Conservation (phyloP, 495 filamentous ascomycete genomes). For the Penicillium egyptiacum region DNA sequence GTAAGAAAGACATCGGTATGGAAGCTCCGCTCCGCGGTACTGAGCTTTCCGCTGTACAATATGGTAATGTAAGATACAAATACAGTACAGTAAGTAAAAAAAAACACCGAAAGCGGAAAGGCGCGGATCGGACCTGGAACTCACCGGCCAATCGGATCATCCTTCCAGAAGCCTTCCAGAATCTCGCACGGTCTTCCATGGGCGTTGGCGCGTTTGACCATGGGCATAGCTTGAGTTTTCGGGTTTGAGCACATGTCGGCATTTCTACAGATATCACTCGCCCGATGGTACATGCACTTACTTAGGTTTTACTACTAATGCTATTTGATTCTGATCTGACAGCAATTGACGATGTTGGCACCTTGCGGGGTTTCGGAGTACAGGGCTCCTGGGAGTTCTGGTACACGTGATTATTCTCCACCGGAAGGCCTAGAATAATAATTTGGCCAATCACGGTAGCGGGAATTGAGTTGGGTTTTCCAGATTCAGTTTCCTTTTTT, state of each 20-base stretch:
- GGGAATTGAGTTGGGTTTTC: conserved; percentile 4
- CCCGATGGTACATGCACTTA: neutral
- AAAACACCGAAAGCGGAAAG: conserved; percentile 10
- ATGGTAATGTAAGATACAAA: neutral
- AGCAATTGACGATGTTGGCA: neutral
- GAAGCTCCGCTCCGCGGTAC: conserved; percentile 4
- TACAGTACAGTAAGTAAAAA: neutral
- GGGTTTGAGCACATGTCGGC: neutral
- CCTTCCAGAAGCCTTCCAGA: conserved; percentile 34
- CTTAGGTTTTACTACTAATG: neutral
- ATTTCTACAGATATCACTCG: neutral
- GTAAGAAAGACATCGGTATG: neutral
- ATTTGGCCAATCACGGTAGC: conserved; percentile 16
- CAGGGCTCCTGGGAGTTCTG: conserved; percentile 25
- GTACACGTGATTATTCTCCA: conserved; percentile 25
- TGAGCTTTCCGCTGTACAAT: neutral
- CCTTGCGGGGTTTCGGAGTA: conserved; percentile 26
- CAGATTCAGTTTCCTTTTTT: neutral
- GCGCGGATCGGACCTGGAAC: conserved; percentile 9
- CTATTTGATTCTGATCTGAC: neutral
- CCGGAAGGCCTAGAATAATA: conserved; percentile 11
- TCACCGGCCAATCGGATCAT: conserved; percentile 23
- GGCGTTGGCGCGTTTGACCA: conserved; percentile 9
- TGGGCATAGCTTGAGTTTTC: conserved; percentile 4
- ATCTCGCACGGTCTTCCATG: conserved; percentile 11